phyloP scores from a whole-genome alignment of 1,139 yeast genomes.

The Taiozyma sp. region DNA sequence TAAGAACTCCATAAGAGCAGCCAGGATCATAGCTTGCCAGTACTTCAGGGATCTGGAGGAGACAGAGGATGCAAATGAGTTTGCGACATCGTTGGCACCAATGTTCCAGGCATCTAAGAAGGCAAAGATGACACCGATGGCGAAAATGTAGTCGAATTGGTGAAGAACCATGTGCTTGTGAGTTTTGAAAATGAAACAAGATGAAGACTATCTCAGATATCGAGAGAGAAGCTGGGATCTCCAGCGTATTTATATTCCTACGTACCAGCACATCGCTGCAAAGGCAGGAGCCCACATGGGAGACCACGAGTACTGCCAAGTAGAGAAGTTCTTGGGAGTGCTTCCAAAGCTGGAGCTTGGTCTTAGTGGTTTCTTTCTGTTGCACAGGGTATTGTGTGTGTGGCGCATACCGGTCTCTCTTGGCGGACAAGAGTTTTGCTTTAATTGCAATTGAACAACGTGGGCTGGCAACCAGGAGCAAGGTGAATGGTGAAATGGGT shows the following conservation, averaged over 20 bases:
- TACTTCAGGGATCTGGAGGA: conserved; percentile 64
- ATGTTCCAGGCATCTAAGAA: conserved; percentile 78
- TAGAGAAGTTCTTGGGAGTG: too few species aligned
- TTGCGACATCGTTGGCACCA: conserved; percentile 82
- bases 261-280: not conserved
- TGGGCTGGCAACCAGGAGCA: not conserved
- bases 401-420: not conserved
- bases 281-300: not conserved
- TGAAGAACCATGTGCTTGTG: conserved; percentile 31
- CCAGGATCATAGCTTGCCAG: conserved; percentile 71
- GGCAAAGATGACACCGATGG: conserved; percentile 64
- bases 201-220: conserved; percentile 1
- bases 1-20: conserved; percentile 61
- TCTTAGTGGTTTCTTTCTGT: too few species aligned
- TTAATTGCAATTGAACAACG: not conserved
- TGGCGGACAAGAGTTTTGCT: not conserved
- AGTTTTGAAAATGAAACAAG: not conserved
- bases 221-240: not conserved
- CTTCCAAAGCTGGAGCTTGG: too few species aligned
- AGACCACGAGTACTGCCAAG: not conserved
- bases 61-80: conserved; percentile 71
- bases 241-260: not conserved
- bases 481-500: not conserved
- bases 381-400: not conserved
- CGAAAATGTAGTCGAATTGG: conserved; percentile 62